Base-by-base conservation (phyloP, 331 rosid genomes). In the Arachis monticola region DNA sequence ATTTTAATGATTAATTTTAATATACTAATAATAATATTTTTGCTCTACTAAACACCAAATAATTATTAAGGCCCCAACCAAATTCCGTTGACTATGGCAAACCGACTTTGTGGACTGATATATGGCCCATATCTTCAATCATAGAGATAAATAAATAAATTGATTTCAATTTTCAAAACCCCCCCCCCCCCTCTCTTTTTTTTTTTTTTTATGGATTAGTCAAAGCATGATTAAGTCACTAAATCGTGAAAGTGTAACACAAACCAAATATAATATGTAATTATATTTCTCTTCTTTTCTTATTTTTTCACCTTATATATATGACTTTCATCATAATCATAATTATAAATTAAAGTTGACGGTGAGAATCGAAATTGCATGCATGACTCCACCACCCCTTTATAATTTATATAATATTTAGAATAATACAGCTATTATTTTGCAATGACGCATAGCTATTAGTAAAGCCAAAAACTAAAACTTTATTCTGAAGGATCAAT, bases 221-320 rank as follows among this genome's bases (percentile, higher is more conserved):
- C 75, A 68, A 69, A 60, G 38, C 50, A 5, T 69, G 38, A 60
- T 60, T 68, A 77, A 59, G 10, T 58, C 35, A 53, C 1, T 64
- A 5, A 52, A 63, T 63, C 35, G 50, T 32, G 38, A 57, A 63
- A 45, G 3, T 27, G 42, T 58, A 22, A 58, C 27, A 3, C 42
- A 40, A 41, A 44, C 67, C 76, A 58, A 38, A 38, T 38, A 38
- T 38, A 38, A 38, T 3, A 38, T 38, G 41, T 2, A 38, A 38
- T 38, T 38, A 38, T 38, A 38, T 38, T 35, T 35, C 40, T 35
- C 4, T 35, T 35, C 40, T 35, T 35, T 35, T 35, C 40, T 35
- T 35, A 2, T 35, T 35, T 3, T 35, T 4, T 35, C 40, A 2
- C 3, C 0, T 2, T 35, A 35, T 35, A 35, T 35, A 38, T 38